Percentiles rank a stretch among this genome's conserved stretches.
These are phyloP conservation scores for Penicillium psychrosexuale DNA, from an alignment of 2,329 filamentous ascomycete genomes.

Conservation along the genomic window DNA sequence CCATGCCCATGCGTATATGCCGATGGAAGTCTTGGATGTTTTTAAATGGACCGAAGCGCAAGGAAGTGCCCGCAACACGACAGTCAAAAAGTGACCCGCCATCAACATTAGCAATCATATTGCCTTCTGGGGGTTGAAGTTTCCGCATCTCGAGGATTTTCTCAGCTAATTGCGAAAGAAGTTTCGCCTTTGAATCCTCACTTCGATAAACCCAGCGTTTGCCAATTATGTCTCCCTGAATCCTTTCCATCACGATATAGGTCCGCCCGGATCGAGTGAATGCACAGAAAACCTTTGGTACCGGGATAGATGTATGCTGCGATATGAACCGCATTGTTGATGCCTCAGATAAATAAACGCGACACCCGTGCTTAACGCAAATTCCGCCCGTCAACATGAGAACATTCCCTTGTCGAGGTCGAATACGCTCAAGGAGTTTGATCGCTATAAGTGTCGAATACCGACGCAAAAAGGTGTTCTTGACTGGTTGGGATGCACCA, in stretches of 20 bases:
- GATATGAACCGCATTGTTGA: conserved; percentile 37
- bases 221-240: conserved; percentile 37
- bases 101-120: conserved; percentile 31
- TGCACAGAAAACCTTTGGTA: conserved; percentile 38
- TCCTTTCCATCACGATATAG: conserved; percentile 44
- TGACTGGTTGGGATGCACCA: too few relatives aligned
- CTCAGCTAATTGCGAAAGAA: conserved; percentile 33
- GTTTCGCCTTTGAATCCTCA: conserved; percentile 33
- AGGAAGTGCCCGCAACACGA: conserved; percentile 26
- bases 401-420: conserved; percentile 18
- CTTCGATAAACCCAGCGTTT: conserved; percentile 30
- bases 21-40: conserved; percentile 37
- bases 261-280: conserved; percentile 31
- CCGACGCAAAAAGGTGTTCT: too few relatives aligned
- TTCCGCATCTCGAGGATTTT: conserved; percentile 32
- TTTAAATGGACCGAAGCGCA: conserved; percentile 33
- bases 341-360: conserved; percentile 32
- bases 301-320: conserved; percentile 39
- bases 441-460: too few relatives aligned
- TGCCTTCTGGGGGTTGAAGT: conserved; percentile 26
- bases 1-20: conserved; percentile 33
- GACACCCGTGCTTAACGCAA: conserved; percentile 36
- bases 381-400: conserved; percentile 29
- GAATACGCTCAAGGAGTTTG: too few relatives aligned
- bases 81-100: conserved; percentile 34